Base-by-base conservation (phyloP, 495 filamentous ascomycete genomes). In the Hypoxylon lienhwacheense region DNA sequence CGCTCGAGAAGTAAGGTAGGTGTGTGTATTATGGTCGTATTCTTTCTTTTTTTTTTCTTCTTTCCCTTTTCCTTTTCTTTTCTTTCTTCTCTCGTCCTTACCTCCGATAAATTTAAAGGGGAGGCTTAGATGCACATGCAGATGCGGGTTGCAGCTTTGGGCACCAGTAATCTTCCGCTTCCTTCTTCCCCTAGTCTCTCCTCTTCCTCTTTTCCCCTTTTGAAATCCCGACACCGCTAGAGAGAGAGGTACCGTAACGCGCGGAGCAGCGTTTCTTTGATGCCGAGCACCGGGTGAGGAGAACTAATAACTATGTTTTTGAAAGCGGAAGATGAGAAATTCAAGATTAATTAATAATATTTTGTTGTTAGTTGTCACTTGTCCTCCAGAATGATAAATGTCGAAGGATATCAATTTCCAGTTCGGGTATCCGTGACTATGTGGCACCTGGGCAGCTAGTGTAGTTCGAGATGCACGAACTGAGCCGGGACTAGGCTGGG, bases 121-220 rank as follows among this genome's bases (percentile, higher is more conserved):
- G 51, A 47, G 52, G 52, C 52, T 61, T 52, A 48, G 50, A 47
- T 61, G 58, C 58, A 55, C 51, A 51, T 61, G 58, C 58, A 61
- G 47, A 45, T 54, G 46, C 45, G 26, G 46, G 26, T 45, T 61
- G 52, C 58, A 61, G 47, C 40, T 61, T 52, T 52, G 58, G 47
- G 47, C 36, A 53, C 58, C 58, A 61, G 47, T 61, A 61, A 55
- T 55, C 47, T 52, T 61, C n/a, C 43, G 46, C 37, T 56, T 49
- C 33, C 37, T 61, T 24, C 29, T 33, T 22, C 36, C 44, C 49
- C 36, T 24, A 22, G 16, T 39, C 42, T 49, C n/a, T 47, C 16
- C 17, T 50, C 21, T 16, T 36, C 5, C 33, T 36, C 32, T 28
- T 14, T 14, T 32, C 15, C 22, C 36, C 14, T 28, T 32, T 44